Evolutionary conservation across 2,329 filamentous ascomycete species (phyloP).

Genomic region (Cyclaneusma minus): DNA sequence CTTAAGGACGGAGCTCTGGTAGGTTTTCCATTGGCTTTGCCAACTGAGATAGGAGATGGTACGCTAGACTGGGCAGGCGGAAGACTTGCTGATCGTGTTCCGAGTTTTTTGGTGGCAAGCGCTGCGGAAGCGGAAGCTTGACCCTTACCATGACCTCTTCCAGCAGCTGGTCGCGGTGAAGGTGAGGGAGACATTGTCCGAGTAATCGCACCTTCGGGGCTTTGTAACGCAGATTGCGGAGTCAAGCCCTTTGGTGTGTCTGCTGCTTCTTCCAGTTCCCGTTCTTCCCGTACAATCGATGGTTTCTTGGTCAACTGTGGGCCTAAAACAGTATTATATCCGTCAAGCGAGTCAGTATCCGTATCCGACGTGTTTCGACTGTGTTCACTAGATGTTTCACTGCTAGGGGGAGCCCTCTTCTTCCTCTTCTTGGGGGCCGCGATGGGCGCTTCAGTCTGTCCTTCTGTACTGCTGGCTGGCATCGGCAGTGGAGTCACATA

Average conservation of each 20-base stretch:
- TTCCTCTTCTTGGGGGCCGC: too few species aligned
- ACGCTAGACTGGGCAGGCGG: conserved; percentile 5
- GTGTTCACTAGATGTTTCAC: conserved; percentile 14
- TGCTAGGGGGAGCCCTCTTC: conserved; percentile 9
- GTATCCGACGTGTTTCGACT: conserved; percentile 15
- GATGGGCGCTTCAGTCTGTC: conserved; percentile 1
- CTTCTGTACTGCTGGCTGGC: conserved; percentile 3
- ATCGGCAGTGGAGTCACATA: conserved; percentile 1
- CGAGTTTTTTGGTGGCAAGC: conserved; percentile 8
- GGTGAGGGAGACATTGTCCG: conserved; percentile 13
- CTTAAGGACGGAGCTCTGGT: conserved; percentile 31
- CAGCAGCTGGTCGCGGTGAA: conserved; percentile 10
- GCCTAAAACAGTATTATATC: conserved; percentile 9
- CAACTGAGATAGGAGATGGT: neutral
- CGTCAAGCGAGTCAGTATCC: conserved; percentile 12
- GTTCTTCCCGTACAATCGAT: conserved; percentile 30
- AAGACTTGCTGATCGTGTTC: conserved; percentile 11
- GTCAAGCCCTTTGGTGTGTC: conserved; percentile 8
- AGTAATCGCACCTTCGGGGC: conserved; percentile 4
- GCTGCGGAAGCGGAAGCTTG: conserved; percentile 10
- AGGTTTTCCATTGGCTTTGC: too few species aligned
- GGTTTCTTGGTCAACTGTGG: conserved; percentile 22
- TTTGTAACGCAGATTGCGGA: conserved; percentile 3
- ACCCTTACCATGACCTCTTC: conserved; percentile 12
- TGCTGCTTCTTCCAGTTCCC: conserved; percentile 23